phyloP scores from a whole-genome alignment of 257 asterid genomes.

The Salvia hispanica region DNA sequence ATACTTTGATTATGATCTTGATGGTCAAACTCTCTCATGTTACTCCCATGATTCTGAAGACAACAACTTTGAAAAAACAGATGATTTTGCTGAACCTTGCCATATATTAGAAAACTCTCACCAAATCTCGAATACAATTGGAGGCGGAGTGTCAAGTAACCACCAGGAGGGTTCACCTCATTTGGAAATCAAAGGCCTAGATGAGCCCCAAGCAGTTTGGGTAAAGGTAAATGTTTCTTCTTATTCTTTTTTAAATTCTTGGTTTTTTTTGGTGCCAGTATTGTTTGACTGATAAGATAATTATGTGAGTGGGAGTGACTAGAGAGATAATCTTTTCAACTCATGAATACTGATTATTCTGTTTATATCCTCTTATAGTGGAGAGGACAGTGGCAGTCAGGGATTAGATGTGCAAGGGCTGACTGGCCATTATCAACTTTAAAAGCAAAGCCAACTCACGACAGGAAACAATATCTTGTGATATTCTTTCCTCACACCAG shows the following conservation, averaged over 20 bases:
- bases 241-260: not conserved
- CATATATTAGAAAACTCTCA: slow-evolving; percentile 37
- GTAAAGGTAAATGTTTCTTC: slow-evolving; percentile 65
- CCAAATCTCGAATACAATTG: slow-evolving; percentile 41
- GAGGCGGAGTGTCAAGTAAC: slow-evolving; percentile 42
- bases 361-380: slow-evolving; percentile 55
- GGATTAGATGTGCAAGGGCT: slow-evolving; percentile 87
- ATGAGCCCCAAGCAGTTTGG: slow-evolving; percentile 89
- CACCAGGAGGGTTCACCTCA: slow-evolving; percentile 49
- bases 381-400: slow-evolving; percentile 99
- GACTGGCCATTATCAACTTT: slow-evolving; percentile 94
- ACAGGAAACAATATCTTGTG: slow-evolving; percentile 86
- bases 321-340: not conserved
- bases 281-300: not conserved
- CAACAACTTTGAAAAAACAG: slow-evolving; percentile 53
- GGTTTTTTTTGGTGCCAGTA: not conserved
- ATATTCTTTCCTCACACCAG: slow-evolving; percentile 92
- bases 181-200: slow-evolving; percentile 51
- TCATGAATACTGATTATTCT: slow-evolving; percentile 28
- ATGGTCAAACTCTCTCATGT: slow-evolving; percentile 51
- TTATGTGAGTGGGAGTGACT: slow-evolving; percentile 11
- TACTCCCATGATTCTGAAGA: slow-evolving; percentile 68
- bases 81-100: slow-evolving; percentile 47
- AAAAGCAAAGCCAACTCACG: slow-evolving; percentile 95
- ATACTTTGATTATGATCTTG: slow-evolving; percentile 53